These are phyloP conservation scores for Sarocladium oryzae DNA, from an alignment of 2,329 filamentous ascomycete species.

Conservation along the genomic window DNA sequence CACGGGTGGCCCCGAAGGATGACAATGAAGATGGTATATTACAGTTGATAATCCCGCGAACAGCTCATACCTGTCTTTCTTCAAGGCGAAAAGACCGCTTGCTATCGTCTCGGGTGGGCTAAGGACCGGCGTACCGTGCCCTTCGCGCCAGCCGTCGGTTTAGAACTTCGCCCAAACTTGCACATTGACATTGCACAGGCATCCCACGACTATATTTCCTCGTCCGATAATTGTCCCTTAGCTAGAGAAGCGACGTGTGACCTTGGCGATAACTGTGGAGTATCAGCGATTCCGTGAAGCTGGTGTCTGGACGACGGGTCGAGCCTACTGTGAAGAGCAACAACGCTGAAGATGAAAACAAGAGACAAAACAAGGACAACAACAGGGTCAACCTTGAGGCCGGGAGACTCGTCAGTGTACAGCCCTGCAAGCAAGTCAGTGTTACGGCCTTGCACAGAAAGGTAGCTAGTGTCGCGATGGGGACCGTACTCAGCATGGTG, in stretches of 20 bases:
- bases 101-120: not conserved
- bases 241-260: constrained; percentile 80
- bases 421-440: constrained; percentile 52
- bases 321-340: constrained; percentile 86
- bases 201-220: not conserved
- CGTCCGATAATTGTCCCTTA: constrained; percentile 27
- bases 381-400: constrained; percentile 95
- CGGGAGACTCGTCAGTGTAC: constrained; percentile 97
- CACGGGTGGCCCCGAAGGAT: not conserved
- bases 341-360: constrained; percentile 98
- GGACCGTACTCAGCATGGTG: constrained; percentile 87
- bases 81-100: not conserved
- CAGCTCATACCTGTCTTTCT: not conserved
- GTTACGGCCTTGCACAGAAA: not conserved
- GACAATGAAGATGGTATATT: constrained; percentile 4
- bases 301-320: not conserved
- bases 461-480: not conserved
- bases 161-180: not conserved
- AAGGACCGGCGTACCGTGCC: not conserved
- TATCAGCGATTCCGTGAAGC: constrained; percentile 14
- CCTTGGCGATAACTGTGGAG: constrained; percentile 78
- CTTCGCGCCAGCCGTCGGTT: not conserved
- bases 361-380: constrained; percentile 93
- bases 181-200: not conserved
- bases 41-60: constrained; percentile 1